Conservation (phyloP, 345 rosid genomes). For the Anacardium occidentale region DNA sequence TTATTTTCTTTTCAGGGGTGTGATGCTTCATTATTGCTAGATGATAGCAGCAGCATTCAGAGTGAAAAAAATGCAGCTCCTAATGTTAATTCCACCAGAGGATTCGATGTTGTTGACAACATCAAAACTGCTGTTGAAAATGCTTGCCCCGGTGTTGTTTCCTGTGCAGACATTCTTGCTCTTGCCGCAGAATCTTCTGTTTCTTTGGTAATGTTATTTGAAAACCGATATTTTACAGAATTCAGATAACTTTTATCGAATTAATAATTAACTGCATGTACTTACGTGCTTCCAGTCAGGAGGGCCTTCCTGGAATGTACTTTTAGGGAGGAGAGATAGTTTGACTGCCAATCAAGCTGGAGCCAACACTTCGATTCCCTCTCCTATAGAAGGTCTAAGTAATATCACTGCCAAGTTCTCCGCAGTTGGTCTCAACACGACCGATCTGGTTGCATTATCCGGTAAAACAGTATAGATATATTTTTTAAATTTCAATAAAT, state of each 20-base stretch:
- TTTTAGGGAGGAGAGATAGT: constrained; percentile 73
- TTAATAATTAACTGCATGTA: no score
- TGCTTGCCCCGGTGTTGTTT: constrained; percentile 67
- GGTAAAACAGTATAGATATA: constrained; percentile 33
- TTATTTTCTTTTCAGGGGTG: constrained; percentile 56
- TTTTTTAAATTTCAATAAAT: no score
- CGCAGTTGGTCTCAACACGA: constrained; percentile 56
- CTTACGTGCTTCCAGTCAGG: constrained; percentile 47
- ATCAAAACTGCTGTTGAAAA: constrained; percentile 64
- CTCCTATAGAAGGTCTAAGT: constrained; percentile 45
- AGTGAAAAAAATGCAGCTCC: constrained; percentile 66
- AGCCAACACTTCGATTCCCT: constrained; percentile 52
- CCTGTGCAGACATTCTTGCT: constrained; percentile 77
- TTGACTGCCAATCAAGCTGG: constrained; percentile 47
- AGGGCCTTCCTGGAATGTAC: constrained; percentile 70
- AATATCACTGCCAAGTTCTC: constrained; percentile 51
- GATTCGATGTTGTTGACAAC: constrained; percentile 64
- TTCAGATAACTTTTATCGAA: no score
- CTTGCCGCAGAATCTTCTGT: constrained; percentile 62
- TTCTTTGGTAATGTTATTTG: constrained; percentile 40
- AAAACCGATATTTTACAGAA: neutral
- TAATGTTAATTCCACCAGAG: constrained; percentile 51
- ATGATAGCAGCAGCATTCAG: constrained; percentile 39
- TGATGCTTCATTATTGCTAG: constrained; percentile 66
- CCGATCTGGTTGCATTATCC: constrained; percentile 68